Percentiles rank a stretch among this genome's conserved stretches.
Evolutionary conservation across 2,329 filamentous ascomycete species (phyloP).

Genomic region (Ophiostoma ips): DNA sequence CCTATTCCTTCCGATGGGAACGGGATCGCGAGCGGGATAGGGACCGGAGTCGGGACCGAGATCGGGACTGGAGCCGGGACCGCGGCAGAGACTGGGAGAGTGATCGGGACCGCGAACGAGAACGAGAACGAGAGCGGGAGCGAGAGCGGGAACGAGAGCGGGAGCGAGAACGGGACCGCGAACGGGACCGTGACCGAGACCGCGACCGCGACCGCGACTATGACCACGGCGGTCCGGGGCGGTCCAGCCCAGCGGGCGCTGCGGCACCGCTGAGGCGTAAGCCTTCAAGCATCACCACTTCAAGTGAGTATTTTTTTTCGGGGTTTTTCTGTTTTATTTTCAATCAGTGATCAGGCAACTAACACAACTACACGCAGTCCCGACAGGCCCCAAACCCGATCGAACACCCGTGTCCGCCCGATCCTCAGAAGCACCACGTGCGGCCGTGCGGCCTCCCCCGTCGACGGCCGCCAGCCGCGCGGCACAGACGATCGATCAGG

Average conservation of each 20-base stretch:
- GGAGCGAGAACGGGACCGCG: not conserved
- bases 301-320: not conserved
- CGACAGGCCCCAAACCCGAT: not conserved
- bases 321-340: too few relatives aligned
- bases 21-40: constrained; percentile 7
- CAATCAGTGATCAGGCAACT: not conserved
- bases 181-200: not conserved
- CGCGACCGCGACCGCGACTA: not conserved
- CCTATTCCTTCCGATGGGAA: not conserved
- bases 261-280: not conserved
- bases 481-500: too few relatives aligned
- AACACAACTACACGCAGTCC: not conserved
- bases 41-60: constrained; percentile 11
- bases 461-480: too few relatives aligned
- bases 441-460: too few relatives aligned
- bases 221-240: too few relatives aligned
- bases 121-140: not conserved
- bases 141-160: not conserved
- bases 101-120: not conserved
- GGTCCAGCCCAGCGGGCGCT: not conserved
- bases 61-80: constrained; percentile 8
- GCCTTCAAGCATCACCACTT: not conserved
- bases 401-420: not conserved
- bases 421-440: not conserved
- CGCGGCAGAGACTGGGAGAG: constrained; percentile 7